Evolutionary conservation across 2,329 filamentous ascomycete genomes (phyloP), one percentile per base, ranked within the genome.

Genomic region (Hypoxylon sp.): DNA sequence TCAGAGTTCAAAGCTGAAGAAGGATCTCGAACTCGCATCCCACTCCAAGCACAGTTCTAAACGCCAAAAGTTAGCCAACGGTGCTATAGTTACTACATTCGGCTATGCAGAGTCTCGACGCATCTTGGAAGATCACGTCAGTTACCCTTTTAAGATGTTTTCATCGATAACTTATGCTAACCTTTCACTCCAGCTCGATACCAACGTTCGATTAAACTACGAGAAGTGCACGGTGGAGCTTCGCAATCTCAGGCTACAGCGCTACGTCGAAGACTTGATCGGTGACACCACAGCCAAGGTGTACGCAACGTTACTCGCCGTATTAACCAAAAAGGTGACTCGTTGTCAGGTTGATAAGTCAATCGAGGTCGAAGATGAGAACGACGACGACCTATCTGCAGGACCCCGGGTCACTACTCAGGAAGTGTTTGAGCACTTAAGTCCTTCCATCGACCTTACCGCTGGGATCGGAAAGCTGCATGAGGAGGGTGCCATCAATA

Each of bases 211-310:
- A 27, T 83, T 97, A 58, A 97, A 97, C 75, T 90, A 93, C 74
- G 91, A 94, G 60, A 96, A 95, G 77, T 92, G 93, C 63, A 83
- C 90, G 5, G 92, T 97, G 8, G 89, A 92, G 52, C 83, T 97
- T 68, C 92, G 95, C 61, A 97, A 93, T 73, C 86, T 90, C 69
- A 88, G 89, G 19, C 88, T 98, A 2, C 88, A 90, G 55, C 84
- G 88, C n/a, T 87, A 94, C 61, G 93, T 89, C 0, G 85, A 89
- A 54, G 87, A 91, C 56, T 84, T 87, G 30, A 85, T 96, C 19
- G 92, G 94, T 46, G 84, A 89, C 41, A 88, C 87, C 1, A 96
- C 94, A 0, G 90, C 91, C 0, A 85, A 90, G 64, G 88, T 98
- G 1, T 98, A 97, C 75, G 88, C 87, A 37, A 86, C 89, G 12